These are phyloP conservation scores for Wickerhamiella hasegawae DNA, from an alignment of 805 yeast species.

Conservation along the genomic window DNA sequence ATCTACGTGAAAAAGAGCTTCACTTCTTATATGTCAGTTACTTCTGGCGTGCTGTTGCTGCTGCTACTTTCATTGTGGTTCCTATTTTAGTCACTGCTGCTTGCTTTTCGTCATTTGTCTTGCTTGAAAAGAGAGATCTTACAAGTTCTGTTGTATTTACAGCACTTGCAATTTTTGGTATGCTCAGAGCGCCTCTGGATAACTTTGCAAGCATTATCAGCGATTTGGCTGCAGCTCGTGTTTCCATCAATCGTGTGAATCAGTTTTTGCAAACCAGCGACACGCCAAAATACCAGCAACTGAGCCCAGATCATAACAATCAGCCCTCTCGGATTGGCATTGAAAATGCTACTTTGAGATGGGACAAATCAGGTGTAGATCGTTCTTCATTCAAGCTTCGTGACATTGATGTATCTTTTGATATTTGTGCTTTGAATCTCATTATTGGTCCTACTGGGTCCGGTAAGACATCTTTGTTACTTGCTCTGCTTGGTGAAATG, in stretches of 20 bases:
- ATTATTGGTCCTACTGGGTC: constrained; percentile 89
- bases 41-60: constrained; percentile 47
- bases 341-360: constrained; percentile 56
- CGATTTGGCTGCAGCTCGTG: constrained; percentile 79
- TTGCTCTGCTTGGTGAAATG: constrained; percentile 94
- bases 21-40: constrained; percentile 39
- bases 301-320: constrained; percentile 33
- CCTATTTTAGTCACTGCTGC: constrained; percentile 71
- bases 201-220: constrained; percentile 82
- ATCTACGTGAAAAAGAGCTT: constrained; percentile 64
- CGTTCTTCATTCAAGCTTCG: constrained; percentile 55
- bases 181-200: constrained; percentile 76
- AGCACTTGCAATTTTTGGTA: constrained; percentile 69
- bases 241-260: constrained; percentile 76
- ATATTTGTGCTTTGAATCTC: constrained; percentile 65
- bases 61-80: constrained; percentile 62
- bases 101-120: constrained; percentile 69
- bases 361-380: constrained; percentile 27
- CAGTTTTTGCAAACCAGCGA: constrained; percentile 71
- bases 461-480: constrained; percentile 80
- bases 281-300: constrained; percentile 73
- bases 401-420: constrained; percentile 55
- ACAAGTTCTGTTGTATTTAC: constrained; percentile 94
- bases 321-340: constrained; percentile 58
- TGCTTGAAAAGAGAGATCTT: constrained; percentile 49